Evolutionary conservation across 2,329 filamentous ascomycete genomes (phyloP), one percentile per base, ranked within the genome.

Genomic region (Diaporthe citriasiana): DNA sequence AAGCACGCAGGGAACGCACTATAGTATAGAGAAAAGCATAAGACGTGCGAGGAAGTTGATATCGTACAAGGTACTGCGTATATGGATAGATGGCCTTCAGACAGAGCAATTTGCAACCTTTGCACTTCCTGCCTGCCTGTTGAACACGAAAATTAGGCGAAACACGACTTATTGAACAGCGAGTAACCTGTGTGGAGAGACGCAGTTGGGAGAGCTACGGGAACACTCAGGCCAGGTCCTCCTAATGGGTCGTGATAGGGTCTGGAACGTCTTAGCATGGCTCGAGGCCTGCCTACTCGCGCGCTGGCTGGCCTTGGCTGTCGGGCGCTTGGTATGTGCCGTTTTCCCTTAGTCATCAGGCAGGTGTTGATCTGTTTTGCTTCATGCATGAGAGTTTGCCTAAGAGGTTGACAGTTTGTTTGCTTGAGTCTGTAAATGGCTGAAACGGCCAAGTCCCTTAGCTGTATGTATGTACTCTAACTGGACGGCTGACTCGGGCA

Each of bases 371-470:
- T 51, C 27, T 25, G 60, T 66, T 35, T 0, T 22, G 22, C 6
- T 22, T 25, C 17, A 66, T 50, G 60, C 60, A 50, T 50, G 8
- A 51, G 30, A 33, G 15, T 6, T n/a, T n/a, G 30, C 15, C 30
- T 63, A 15, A 12, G 51, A 38, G 42, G 30, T 33, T 51, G 42
- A 66, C 42, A 66, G 45, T 22, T 66, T 66, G 60, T 66, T 50
- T 51, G 30, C 30, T 51, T 10, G 27, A 30, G 19, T 45, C 42
- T 22, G 22, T 35, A 50, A 50, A 50, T 12, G 45, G 60, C 60
- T 66, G 60, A 66, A 66, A 66, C 60, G 60, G 60, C 63, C 45
- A 38, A 66, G 63, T 27, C 63, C 63, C 45, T 66, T 25, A 51
- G 45, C 45, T 33, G 9, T 30, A 51, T 22, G 27, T 35, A n/a